These are phyloP conservation scores for Sphaerulina populicola DNA, from an alignment of 2,329 filamentous ascomycete genomes.

Conservation along the genomic window DNA sequence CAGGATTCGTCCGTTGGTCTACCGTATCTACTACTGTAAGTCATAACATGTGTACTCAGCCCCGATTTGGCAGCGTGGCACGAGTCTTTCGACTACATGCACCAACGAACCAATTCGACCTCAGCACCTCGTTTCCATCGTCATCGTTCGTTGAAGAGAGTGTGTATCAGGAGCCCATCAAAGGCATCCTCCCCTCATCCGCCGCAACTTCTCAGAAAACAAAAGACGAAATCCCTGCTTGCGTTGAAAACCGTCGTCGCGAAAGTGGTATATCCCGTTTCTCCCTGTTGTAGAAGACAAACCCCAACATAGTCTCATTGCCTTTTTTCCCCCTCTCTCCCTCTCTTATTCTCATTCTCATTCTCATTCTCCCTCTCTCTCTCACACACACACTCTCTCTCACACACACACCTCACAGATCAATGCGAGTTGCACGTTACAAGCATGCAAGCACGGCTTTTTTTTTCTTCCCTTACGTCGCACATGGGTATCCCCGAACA, in stretches of 20 bases:
- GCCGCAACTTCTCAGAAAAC: neutral
- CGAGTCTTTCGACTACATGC: neutral
- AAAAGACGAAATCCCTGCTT: neutral
- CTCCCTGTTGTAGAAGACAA: neutral
- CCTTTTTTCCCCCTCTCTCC: too few species aligned
- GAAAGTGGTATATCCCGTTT: slow-evolving; percentile 22
- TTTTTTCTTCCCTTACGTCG: slow-evolving; percentile 14
- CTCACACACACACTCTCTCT: neutral
- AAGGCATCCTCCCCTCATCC: neutral
- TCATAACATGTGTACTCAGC: neutral
- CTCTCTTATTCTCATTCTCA: too few species aligned
- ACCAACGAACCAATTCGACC: neutral
- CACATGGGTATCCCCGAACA: slow-evolving; percentile 17
- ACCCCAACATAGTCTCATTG: neutral
- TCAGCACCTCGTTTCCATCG: neutral
- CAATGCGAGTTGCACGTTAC: neutral
- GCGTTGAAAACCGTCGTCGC: neutral
- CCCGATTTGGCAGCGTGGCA: neutral
- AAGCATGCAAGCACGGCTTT: slow-evolving; percentile 15
- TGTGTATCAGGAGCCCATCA: neutral
- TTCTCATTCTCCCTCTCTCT: too few species aligned
- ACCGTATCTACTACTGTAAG: neutral
- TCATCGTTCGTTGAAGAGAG: neutral
- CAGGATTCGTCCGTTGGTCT: neutral
- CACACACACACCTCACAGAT: slow-evolving; percentile 2